A percentile compares a stretch with the other conserved stretches of the same genome.
Conservation (phyloP, 768 basidiomycete genomes). For the Boletus tylopilopsis region DNA sequence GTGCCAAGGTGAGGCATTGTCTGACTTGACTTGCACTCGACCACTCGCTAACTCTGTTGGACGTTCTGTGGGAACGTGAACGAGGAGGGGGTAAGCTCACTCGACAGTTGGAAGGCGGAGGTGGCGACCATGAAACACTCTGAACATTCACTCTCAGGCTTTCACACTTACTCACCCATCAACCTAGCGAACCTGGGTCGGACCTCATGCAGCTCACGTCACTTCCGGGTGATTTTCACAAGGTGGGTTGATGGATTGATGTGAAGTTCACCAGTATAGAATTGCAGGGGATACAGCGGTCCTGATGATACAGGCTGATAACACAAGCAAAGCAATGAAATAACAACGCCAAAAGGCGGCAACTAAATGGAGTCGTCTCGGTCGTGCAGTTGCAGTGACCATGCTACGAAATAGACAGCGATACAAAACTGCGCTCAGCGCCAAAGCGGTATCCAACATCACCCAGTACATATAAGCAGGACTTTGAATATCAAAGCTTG, state of each 20-base stretch:
- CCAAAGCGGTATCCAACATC: slow-evolving; percentile 10
- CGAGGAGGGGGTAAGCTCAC: too few relatives aligned
- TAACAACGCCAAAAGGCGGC: slow-evolving; percentile 5
- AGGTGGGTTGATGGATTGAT: slow-evolving; percentile 12
- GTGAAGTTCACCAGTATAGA: slow-evolving; percentile 16
- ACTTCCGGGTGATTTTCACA: slow-evolving; percentile 19
- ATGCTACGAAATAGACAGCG: slow-evolving; percentile 14
- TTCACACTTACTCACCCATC: neutral
- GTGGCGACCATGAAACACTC: neutral
- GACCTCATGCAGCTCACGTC: slow-evolving; percentile 12
- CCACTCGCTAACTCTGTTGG: too few relatives aligned
- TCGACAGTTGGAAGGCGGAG: too few relatives aligned
- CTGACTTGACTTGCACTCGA: too few relatives aligned
- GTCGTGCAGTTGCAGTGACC: slow-evolving; percentile 10
- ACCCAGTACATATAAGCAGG: slow-evolving; percentile 10
- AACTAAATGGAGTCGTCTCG: slow-evolving; percentile 17
- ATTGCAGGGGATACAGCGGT: slow-evolving; percentile 21
- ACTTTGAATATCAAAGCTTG: slow-evolving; percentile 14
- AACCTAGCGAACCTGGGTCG: slow-evolving; percentile 4
- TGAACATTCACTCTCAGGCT: slow-evolving; percentile 7
- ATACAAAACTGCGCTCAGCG: slow-evolving; percentile 9
- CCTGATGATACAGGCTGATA: slow-evolving; percentile 23
- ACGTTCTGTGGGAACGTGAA: too few relatives aligned
- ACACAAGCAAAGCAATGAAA: slow-evolving; percentile 16
- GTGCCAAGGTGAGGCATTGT: neutral